A percentile compares a stretch with the other conserved stretches of the same genome.
Evolutionary conservation across 2,329 filamentous ascomycete genomes (phyloP).

Genomic region (Aspergillus hiratsukae): DNA sequence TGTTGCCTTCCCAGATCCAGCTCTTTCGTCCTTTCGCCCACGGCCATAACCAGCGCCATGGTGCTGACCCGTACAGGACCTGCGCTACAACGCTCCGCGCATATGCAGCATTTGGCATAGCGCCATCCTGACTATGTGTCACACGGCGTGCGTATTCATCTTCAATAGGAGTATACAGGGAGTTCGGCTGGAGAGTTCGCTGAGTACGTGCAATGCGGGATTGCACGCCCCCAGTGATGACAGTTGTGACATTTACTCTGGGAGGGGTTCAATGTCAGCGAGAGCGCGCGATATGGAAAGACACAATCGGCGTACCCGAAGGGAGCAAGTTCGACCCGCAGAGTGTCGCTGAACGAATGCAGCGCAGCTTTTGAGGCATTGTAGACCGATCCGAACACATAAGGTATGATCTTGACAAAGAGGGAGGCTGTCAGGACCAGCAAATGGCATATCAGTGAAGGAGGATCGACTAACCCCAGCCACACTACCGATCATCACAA

Average conservation of each 20-base stretch:
- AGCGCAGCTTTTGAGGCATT: constrained; percentile 58
- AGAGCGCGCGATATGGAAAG: neutral
- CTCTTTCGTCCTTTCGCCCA: constrained; percentile 34
- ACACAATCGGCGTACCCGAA: constrained; percentile 30
- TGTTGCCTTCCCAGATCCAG: constrained; percentile 49
- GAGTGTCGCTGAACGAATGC: constrained; percentile 54
- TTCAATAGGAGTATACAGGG: constrained; percentile 50
- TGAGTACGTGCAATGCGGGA: constrained; percentile 54
- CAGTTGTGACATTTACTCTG: constrained; percentile 49
- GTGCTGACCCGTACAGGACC: constrained; percentile 44
- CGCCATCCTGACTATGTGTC: constrained; percentile 50
- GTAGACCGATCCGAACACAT: constrained; percentile 48
- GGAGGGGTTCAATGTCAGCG: constrained; percentile 1
- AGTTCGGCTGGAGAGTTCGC: constrained; percentile 44
- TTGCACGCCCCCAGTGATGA: constrained; percentile 58
- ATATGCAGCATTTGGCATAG: constrained; percentile 51
- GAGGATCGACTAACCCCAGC: constrained; percentile 28
- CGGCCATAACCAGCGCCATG: constrained; percentile 50
- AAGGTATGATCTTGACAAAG: constrained; percentile 35
- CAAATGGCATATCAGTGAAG: neutral
- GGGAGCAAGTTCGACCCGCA: constrained; percentile 55
- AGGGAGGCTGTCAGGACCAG: neutral
- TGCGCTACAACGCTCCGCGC: constrained; percentile 52
- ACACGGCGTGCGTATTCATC: constrained; percentile 49
- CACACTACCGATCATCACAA: constrained; percentile 44